Evolutionary conservation across 2,329 filamentous ascomycete genomes (phyloP), one percentile per base, ranked within the genome.

Genomic region (Davidsoniella eucalypti): DNA sequence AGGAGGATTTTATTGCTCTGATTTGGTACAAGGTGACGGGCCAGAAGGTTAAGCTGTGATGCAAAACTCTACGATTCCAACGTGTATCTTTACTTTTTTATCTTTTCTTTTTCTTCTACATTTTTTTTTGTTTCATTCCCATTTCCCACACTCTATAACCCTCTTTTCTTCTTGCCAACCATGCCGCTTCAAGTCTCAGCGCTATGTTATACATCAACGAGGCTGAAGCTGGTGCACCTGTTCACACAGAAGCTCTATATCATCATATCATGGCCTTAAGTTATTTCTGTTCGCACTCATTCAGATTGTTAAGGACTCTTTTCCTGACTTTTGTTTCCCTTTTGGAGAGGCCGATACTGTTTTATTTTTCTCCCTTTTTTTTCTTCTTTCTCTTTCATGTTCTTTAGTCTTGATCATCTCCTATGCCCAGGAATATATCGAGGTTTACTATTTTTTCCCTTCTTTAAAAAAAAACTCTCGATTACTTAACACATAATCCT

Each of bases 1-100:
- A 82, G 69, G 78, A 82, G 61, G 78, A 82, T 55, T 61, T 80
- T 16, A 58, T 82, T 14, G 75, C 76, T 26, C 66, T 72, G 43
- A 63, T 76, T 52, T 80, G 76, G 75, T 76, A 69, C 61, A 80
- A 80, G 64, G 58, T 82, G 43, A 81, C 76, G 0, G 78, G 78
- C 26, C 66, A 75, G 54, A 72, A 70, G 59, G 72, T 78, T 59
- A 77, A 75, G 65, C 64, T 78, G 44, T 77, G 63, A 63, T 16
- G 36, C 26, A 45, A 52, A 21, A 37, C 36, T 40, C 43, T 56
- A 54, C 47, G 47, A 55, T 55, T 54, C 45, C 52, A 42, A 50
- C 49, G 50, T 48, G 21, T 52, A 49, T 52, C 44, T 50, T 50
- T 52, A 50, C 51, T 38, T 44, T 52, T 47, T 18, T 49, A 29